Evolutionary conservation across 768 basidiomycete genomes (phyloP), one percentile per base, ranked within the genome.

Genomic region (Serendipita sp.): DNA sequence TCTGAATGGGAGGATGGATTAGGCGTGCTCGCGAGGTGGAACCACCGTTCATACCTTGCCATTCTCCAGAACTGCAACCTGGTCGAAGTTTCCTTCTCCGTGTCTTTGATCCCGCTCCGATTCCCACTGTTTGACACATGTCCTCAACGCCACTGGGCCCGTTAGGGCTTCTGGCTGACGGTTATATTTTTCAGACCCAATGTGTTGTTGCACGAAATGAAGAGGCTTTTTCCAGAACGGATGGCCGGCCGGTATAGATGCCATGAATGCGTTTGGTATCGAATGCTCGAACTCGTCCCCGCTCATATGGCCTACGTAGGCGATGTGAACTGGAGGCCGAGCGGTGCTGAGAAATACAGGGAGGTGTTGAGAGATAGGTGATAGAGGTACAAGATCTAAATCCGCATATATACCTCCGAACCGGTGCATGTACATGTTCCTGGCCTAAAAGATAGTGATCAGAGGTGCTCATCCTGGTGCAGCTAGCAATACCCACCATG

Each of bases 231-330:
- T 11, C 53, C 53, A 58, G 53, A 58, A 58, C 24, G 53, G 53
- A 34, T 58, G 53, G 17, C 53, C 53, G 30, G 53, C 33, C 9
- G 53, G 53, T 5, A 34, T 31, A n/a, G 53, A 28, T 3, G 53
- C 53, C 53, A 58, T 58, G 53, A 58, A 58, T 26, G 53, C 53
- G 30, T 58, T 58, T 58, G 53, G 53, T 26, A 58, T 58, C 11
- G 53, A 58, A 34, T 58, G 53, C 28, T 58, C 53, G 31, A 58
- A 58, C 31, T 58, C 53, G 9, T 58, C 53, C 9, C 53, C 30
- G 33, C 53, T 58, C 53, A 58, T 58, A 31, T 33, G 53, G 11
- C 53, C 53, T 4, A 58, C 53, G 20, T 58, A 58, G 26, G 53
- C 53, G 17, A 58, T 2, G 20, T 31, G 53, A 9, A 58, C n/a